phyloP scores from a whole-genome alignment of 345 rosid genomes.

The Sisymbrium irio region DNA sequence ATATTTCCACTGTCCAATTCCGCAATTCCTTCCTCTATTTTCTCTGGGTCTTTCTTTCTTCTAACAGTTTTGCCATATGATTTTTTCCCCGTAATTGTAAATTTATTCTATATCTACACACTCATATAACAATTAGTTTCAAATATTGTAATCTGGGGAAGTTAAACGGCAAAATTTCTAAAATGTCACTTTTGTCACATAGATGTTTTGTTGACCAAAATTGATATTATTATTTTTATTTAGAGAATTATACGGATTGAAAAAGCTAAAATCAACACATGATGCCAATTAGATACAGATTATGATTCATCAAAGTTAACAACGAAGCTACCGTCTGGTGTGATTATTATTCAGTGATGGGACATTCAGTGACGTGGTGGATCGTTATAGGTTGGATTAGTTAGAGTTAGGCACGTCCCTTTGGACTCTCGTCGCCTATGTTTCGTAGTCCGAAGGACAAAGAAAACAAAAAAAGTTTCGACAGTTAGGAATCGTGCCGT shows the following conservation, averaged over 20 bases:
- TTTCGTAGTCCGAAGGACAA: background rate
- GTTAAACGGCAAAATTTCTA: too few relatives aligned
- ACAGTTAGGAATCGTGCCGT: conserved; percentile 11
- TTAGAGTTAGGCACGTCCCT: conserved; percentile 32
- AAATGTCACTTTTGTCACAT: too few relatives aligned
- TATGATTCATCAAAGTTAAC: background rate
- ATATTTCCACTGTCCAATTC: background rate
- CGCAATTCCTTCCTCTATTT: background rate
- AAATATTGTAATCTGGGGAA: too few relatives aligned
- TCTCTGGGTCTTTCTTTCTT: background rate
- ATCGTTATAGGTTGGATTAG: conserved; percentile 1
- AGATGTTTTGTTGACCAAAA: too few relatives aligned
- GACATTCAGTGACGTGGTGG: conserved; percentile 18
- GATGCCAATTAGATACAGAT: conserved; percentile 8
- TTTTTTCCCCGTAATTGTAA: too few relatives aligned
- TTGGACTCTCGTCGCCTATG: conserved; percentile 13
- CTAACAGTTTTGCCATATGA: too few relatives aligned
- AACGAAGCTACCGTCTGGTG: conserved; percentile 24
- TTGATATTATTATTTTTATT: too few relatives aligned
- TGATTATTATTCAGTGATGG: conserved; percentile 28
- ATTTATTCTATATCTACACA: too few relatives aligned
- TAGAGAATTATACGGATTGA: background rate
- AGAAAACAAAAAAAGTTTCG: background rate
- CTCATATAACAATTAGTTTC: too few relatives aligned
- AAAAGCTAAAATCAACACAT: background rate